These are phyloP conservation scores for Thymus quinquecostatus DNA, from an alignment of 257 asterid species.

Conservation along the genomic window DNA sequence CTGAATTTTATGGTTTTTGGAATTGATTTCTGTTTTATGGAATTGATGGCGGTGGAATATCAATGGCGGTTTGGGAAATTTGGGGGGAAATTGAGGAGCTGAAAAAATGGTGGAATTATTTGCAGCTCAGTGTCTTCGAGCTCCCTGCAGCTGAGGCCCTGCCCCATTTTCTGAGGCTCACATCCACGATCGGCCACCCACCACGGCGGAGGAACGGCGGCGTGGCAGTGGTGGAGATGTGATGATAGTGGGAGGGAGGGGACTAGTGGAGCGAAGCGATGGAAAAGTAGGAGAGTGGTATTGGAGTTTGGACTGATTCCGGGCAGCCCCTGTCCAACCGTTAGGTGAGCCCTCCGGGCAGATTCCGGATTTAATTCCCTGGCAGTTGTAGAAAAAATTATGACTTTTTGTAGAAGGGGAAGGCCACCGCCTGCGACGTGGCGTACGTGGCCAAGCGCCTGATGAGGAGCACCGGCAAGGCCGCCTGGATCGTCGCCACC, in stretches of 20 bases:
- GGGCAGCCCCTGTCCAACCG: conserved; percentile 42
- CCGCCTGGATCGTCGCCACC: no score
- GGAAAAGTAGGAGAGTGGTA: conserved; percentile 31
- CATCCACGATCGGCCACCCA: conserved; percentile 60
- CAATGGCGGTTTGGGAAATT: no score
- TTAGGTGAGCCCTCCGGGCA: conserved; percentile 47
- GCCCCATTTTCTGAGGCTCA: conserved; percentile 54
- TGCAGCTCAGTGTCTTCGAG: conserved; percentile 45
- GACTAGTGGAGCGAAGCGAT: conserved; percentile 19
- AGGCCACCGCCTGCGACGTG: no score
- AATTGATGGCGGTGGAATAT: no score
- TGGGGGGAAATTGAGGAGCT: no score
- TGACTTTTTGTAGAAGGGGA: no score
- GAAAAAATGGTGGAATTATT: no score
- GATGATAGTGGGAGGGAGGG: conserved; percentile 9
- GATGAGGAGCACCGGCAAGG: no score
- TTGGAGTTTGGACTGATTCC: conserved; percentile 52
- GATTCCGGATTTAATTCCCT: conserved; percentile 26
- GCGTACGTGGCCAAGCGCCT: no score
- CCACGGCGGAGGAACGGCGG: conserved; percentile 52
- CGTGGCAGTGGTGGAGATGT: conserved; percentile 38
- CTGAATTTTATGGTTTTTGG: no score
- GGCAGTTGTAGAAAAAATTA: conserved; percentile 26
- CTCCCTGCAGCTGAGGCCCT: conserved; percentile 62
- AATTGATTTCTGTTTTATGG: no score